phyloP scores from a whole-genome alignment of 805 yeast genomes.

The Zygotorulaspora danielsina region DNA sequence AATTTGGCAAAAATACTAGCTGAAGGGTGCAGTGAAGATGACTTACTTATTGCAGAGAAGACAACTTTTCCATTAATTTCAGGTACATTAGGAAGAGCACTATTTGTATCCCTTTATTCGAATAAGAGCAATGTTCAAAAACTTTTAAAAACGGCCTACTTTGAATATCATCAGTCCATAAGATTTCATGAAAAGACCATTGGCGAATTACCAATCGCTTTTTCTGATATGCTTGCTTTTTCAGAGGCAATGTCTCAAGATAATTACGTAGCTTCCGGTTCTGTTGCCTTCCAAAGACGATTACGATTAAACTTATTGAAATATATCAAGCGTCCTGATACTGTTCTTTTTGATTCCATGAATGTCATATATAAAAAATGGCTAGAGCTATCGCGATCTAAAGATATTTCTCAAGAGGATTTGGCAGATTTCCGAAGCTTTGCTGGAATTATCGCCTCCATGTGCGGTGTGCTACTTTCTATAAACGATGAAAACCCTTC shows the following conservation, averaged over 20 bases:
- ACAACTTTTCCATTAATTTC: conserved; percentile 35
- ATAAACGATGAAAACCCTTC: conserved; percentile 19
- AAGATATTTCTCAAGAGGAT: conserved; percentile 35
- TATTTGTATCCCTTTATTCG: conserved; percentile 49
- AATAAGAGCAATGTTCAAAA: conserved; percentile 49
- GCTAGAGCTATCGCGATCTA: conserved; percentile 19
- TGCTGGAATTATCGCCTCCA: conserved; percentile 68
- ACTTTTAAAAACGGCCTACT: conserved; percentile 42
- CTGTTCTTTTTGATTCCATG: conserved; percentile 32
- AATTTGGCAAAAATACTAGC: conserved; percentile 30
- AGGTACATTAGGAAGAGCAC: conserved; percentile 46
- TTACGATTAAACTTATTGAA: conserved; percentile 43
- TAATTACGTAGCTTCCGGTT: conserved; percentile 52
- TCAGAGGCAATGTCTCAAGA: conserved; percentile 48
- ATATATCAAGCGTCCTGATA: conserved; percentile 24
- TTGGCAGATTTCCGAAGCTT: conserved; percentile 53
- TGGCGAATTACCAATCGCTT: conserved; percentile 20
- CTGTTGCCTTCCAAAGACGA: conserved; percentile 68
- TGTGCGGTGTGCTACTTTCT: conserved; percentile 57
- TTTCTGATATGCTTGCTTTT: conserved; percentile 37
- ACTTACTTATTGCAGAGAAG: conserved; percentile 26
- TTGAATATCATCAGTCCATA: conserved; percentile 26
- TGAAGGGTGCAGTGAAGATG: conserved; percentile 22
- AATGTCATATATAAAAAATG: conserved; percentile 38
- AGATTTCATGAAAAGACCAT: conserved; percentile 28